A percentile compares a stretch with the other conserved stretches of the same genome.
These are phyloP conservation scores for Xerocomellus dryophilus DNA, from an alignment of 768 basidiomycete species.

Conservation along the genomic window DNA sequence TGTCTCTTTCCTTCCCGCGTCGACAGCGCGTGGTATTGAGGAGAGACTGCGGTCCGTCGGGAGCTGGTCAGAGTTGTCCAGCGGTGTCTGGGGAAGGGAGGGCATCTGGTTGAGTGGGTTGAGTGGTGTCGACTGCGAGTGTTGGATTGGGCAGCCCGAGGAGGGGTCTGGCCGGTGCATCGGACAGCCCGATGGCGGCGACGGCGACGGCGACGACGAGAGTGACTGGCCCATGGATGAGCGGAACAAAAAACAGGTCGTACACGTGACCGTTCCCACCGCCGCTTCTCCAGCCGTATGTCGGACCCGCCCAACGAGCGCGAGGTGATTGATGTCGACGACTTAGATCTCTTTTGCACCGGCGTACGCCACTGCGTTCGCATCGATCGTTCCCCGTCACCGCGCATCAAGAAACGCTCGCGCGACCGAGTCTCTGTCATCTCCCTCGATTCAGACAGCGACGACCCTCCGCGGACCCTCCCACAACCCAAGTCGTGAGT, in stretches of 20 bases:
- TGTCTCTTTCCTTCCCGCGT: slow-evolving; percentile 27
- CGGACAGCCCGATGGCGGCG: slow-evolving; percentile 11
- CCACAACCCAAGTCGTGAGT: slow-evolving; percentile 5
- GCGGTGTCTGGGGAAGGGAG: slow-evolving; percentile 62
- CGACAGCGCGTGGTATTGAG: slow-evolving; percentile 74
- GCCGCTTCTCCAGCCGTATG: slow-evolving; percentile 1
- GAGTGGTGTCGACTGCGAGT: slow-evolving; percentile 35
- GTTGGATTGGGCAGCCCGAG: slow-evolving; percentile 44
- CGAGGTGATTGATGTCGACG: slow-evolving; percentile 30
- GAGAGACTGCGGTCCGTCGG: slow-evolving; percentile 76
- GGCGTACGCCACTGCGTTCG: slow-evolving; percentile 18
- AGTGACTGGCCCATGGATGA: slow-evolving; percentile 19
- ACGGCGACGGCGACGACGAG: slow-evolving; percentile 9
- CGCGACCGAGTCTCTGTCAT: slow-evolving; percentile 8
- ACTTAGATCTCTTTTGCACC: slow-evolving; percentile 17
- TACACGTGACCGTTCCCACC: slow-evolving; percentile 18
- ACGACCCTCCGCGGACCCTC: background rate
- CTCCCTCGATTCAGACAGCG: slow-evolving; percentile 18
- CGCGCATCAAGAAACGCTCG: slow-evolving; percentile 11
- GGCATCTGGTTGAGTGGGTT: slow-evolving; percentile 89
- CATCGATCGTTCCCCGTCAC: slow-evolving; percentile 13
- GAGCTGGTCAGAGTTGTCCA: slow-evolving; percentile 54
- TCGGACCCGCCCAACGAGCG: background rate
- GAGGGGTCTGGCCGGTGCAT: slow-evolving; percentile 6
- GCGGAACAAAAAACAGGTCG: background rate